Percentiles rank a stretch among this genome's conserved stretches.
These are phyloP conservation scores for Euptelea pleiosperma DNA, from an alignment of 164 flowering plant species.

Conservation along the genomic window DNA sequence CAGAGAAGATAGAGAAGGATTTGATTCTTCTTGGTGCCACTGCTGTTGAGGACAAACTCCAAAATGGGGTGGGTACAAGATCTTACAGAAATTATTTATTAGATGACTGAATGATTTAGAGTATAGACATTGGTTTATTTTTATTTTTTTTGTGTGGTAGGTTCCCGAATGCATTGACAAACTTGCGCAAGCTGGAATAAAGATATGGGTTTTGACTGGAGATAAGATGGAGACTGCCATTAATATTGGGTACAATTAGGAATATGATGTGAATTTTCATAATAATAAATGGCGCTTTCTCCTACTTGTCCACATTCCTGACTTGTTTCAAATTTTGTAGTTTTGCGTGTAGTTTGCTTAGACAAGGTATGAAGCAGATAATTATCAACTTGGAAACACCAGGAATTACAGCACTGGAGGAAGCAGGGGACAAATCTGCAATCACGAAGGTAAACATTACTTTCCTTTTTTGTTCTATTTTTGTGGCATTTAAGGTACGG, in stretches of 20 bases:
- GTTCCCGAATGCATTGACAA: constrained; percentile 96
- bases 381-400: constrained; percentile 63
- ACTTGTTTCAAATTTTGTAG: constrained; percentile 40
- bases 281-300: not conserved
- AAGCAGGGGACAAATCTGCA: constrained; percentile 54
- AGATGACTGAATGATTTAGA: not conserved
- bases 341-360: constrained; percentile 85
- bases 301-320: constrained; percentile 16
- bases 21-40: constrained; percentile 96
- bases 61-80: constrained; percentile 72
- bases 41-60: constrained; percentile 98
- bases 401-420: constrained; percentile 58
- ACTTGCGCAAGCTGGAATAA: constrained; percentile 94
- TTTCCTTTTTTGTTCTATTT: not conserved
- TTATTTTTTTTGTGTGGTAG: constrained; percentile 26
- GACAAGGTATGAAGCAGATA: constrained; percentile 94
- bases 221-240: constrained; percentile 99
- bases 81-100: not conserved
- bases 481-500: not conserved
- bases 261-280: constrained; percentile 1
- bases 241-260: constrained; percentile 77
- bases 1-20: constrained; percentile 71
- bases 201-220: constrained; percentile 97
- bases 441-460: constrained; percentile 48
- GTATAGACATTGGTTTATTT: not conserved